Conservation (phyloP, 371 early-diverging fungal genomes). For the Massospora cicadina region DNA sequence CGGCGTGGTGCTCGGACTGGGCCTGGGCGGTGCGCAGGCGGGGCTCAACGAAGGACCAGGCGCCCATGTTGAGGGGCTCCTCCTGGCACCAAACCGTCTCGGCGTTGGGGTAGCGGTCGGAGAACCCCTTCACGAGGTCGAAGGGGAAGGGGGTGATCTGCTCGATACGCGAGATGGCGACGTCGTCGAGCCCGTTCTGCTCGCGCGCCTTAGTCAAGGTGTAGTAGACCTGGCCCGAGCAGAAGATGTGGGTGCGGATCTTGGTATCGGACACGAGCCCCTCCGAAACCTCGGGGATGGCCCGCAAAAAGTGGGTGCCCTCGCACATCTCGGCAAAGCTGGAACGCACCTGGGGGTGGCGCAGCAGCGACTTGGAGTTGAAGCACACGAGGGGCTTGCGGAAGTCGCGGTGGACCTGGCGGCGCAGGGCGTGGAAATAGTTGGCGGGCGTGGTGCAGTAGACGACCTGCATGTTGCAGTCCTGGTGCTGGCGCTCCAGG, state of each 20-base stretch:
- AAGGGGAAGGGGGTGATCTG: slow-evolving; percentile 93
- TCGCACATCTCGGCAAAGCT: slow-evolving; percentile 61
- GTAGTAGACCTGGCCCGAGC: slow-evolving; percentile 94
- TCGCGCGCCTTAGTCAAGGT: slow-evolving; percentile 68
- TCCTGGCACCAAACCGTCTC: slow-evolving; percentile 90
- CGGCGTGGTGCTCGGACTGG: slow-evolving; percentile 44
- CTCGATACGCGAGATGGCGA: slow-evolving; percentile 88
- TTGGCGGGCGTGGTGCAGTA: slow-evolving; percentile 89
- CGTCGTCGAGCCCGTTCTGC: slow-evolving; percentile 53
- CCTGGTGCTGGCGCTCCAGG: slow-evolving; percentile 78
- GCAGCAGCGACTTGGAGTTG: slow-evolving; percentile 81
- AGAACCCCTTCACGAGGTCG: slow-evolving; percentile 62
- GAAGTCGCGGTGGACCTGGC: slow-evolving; percentile 92
- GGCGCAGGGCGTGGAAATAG: slow-evolving; percentile 89
- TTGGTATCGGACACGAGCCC: slow-evolving; percentile 50
- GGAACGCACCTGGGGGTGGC: slow-evolving; percentile 83
- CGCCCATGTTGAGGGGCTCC: slow-evolving; percentile 87
- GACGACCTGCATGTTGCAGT: slow-evolving; percentile 94
- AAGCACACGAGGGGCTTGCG: slow-evolving; percentile 86
- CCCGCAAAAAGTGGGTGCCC: slow-evolving; percentile 67
- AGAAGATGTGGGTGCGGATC: slow-evolving; percentile 77
- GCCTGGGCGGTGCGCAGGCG: slow-evolving; percentile 62
- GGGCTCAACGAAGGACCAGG: slow-evolving; percentile 75
- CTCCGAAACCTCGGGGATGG: slow-evolving; percentile 76
- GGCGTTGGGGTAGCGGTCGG: slow-evolving; percentile 79